Percentiles rank a stretch among this genome's conserved stretches.
These are phyloP conservation scores for Pyrenochaeta sp. DNA, from an alignment of 2,329 filamentous ascomycete genomes.

Conservation along the genomic window DNA sequence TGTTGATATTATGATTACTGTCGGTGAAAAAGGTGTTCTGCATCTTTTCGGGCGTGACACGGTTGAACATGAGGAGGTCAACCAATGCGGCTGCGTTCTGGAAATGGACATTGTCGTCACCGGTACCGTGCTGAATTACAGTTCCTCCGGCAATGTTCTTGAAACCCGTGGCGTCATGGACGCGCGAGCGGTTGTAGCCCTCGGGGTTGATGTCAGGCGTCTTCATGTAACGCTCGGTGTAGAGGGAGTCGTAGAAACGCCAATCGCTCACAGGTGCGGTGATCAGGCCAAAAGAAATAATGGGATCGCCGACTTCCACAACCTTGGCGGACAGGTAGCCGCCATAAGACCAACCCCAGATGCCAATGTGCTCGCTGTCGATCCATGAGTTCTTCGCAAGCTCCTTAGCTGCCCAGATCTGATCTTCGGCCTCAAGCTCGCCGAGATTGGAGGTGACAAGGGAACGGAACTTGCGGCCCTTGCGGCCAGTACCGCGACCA, in stretches of 20 bases:
- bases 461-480: conserved; percentile 70
- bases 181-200: conserved; percentile 69
- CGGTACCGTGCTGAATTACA: conserved; percentile 71
- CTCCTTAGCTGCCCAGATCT: conserved; percentile 71
- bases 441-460: conserved; percentile 68
- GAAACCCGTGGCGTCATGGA: conserved; percentile 68
- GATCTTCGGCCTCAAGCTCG: conserved; percentile 70
- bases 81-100: conserved; percentile 70
- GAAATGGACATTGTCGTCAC: conserved; percentile 77
- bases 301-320: conserved; percentile 67
- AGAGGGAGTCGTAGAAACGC: conserved; percentile 76
- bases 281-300: conserved; percentile 70
- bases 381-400: conserved; percentile 64
- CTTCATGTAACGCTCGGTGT: conserved; percentile 79
- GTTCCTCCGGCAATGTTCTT: conserved; percentile 68
- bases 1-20: conserved; percentile 68
- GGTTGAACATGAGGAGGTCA: conserved; percentile 67
- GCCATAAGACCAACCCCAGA: conserved; percentile 75
- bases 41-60: conserved; percentile 69
- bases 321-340: conserved; percentile 74
- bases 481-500: conserved; percentile 71
- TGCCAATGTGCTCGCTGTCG: conserved; percentile 67
- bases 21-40: conserved; percentile 72
- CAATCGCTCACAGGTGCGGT: conserved; percentile 74
- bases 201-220: conserved; percentile 63